phyloP scores from a whole-genome alignment of 108 stramenopile genomes.

The Fragilariopsis cylindrus region DNA sequence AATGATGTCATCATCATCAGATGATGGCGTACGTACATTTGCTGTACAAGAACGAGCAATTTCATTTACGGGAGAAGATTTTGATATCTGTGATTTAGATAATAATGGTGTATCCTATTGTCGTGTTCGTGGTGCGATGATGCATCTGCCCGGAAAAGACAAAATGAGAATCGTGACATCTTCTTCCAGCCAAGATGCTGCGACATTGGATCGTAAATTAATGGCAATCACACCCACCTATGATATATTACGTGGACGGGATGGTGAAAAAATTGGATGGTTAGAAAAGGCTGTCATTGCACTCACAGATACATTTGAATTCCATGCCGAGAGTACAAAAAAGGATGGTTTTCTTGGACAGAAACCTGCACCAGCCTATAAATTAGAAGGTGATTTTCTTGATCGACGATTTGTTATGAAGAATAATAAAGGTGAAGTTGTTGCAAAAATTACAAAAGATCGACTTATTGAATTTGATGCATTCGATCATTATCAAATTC shows the following conservation, averaged over 20 bases:
- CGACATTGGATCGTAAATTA: conserved; percentile 64
- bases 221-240: conserved; percentile 68
- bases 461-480: conserved; percentile 67
- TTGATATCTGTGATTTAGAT: conserved; percentile 58
- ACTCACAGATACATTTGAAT: conserved; percentile 74
- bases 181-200: conserved; percentile 26
- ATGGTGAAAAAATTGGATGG: conserved; percentile 76
- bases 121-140: conserved; percentile 72
- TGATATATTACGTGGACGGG: conserved; percentile 54
- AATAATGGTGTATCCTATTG: conserved; percentile 30
- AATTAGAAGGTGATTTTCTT: conserved; percentile 73
- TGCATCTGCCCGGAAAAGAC: conserved; percentile 79
- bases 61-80: conserved; percentile 79
- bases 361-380: conserved; percentile 63
- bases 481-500: conserved; percentile 80
- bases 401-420: conserved; percentile 70
- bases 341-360: no score
- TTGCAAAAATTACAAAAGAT: conserved; percentile 67
- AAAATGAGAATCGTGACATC: conserved; percentile 67
- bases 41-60: conserved; percentile 53
- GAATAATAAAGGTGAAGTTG: conserved; percentile 56
- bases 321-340: conserved; percentile 54
- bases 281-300: conserved; percentile 67
- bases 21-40: conserved; percentile 4
- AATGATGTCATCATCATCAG: background rate